Evolutionary conservation across 2,329 filamentous ascomycete genomes (phyloP), one percentile per base, ranked within the genome.

Genomic region (Ilyonectria sp.): DNA sequence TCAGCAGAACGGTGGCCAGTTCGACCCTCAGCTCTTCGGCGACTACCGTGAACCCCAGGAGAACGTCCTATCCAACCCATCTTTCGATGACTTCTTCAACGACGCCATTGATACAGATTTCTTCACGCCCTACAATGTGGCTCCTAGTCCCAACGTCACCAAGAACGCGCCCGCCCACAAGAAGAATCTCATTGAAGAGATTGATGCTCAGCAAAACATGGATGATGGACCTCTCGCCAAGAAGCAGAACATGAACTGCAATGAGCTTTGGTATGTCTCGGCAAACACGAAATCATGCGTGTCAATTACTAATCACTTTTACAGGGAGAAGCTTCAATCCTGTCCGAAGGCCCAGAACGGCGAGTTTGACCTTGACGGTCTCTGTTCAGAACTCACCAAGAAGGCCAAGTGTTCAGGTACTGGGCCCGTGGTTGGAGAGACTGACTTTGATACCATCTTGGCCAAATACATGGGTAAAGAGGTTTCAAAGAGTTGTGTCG

Each of bases 401-500:
- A 99, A 99, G 84, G 96, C 96, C 65, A 96, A 95, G 78, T 99
- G 96, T 81, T 97, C 94, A 0, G 93, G 97, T 73, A 92, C 88
- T 19, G 95, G 96, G 17, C 94, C 97, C 13, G 94, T 97, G 19
- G 93, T 99, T 26, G 92, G 94, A 69, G 91, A 97, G 82, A 90
- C 90, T 61, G 95, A 98, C 76, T 97, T 98, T 74, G 93, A 97
- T 77, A 89, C 86, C 46, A 92, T 94, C 59, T 86, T 95, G 82
- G 87, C 85, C 68, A 90, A 90, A 78, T 91, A 90, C 71, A 85
- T 90, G 73, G 85, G 87, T 75, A 81, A 82, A 68, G 79, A 83
- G 23, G 76, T 76, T 29, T 77, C 79, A 6, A 74, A 78, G 10
- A 77, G 76, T 19, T 78, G 77, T 55, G 74, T 81, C 40, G 80